A percentile compares a stretch with the other conserved stretches of the same genome.
These are phyloP conservation scores for Globisporangium carolinianum DNA, from an alignment of 352 stramenopile species.

Conservation along the genomic window DNA sequence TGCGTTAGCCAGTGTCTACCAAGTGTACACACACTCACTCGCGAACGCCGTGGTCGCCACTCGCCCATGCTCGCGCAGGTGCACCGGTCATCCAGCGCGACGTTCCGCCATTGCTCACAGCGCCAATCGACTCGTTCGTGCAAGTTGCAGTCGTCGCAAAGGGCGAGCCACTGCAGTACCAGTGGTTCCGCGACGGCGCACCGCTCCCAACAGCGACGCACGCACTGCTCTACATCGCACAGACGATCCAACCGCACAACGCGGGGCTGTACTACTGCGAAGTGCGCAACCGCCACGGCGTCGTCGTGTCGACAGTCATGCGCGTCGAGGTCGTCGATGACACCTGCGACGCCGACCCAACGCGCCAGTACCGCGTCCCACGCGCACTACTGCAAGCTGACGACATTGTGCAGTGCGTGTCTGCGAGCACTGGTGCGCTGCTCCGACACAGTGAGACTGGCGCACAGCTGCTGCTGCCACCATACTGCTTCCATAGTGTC, in stretches of 20 bases:
- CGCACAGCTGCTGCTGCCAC: constrained; percentile 39
- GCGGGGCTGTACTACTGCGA: constrained; percentile 52
- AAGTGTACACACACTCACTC: neutral
- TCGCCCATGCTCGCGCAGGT: constrained; percentile 8
- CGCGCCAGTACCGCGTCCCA: constrained; percentile 32
- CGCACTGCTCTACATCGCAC: constrained; percentile 39
- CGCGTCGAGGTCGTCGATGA: constrained; percentile 44
- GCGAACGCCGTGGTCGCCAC: too few species aligned
- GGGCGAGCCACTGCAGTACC: constrained; percentile 61
- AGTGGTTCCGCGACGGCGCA: constrained; percentile 43
- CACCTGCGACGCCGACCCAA: constrained; percentile 27
- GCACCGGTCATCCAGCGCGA: constrained; percentile 39
- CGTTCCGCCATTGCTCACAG: constrained; percentile 23
- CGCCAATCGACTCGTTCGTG: constrained; percentile 42
- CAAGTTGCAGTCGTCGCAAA: constrained; percentile 41
- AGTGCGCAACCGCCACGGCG: constrained; percentile 48
- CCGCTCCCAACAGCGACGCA: constrained; percentile 33
- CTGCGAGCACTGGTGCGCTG: constrained; percentile 28
- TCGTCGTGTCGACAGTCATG: constrained; percentile 22
- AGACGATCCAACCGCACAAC: constrained; percentile 48
- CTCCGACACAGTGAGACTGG: constrained; percentile 19
- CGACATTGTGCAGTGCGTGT: constrained; percentile 25
- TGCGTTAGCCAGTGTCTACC: constrained; percentile 1
- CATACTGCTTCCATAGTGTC: constrained; percentile 38
- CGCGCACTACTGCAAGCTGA: constrained; percentile 6